Conservation (phyloP, 2,329 filamentous ascomycete species). For the Aspergillus sojae region DNA sequence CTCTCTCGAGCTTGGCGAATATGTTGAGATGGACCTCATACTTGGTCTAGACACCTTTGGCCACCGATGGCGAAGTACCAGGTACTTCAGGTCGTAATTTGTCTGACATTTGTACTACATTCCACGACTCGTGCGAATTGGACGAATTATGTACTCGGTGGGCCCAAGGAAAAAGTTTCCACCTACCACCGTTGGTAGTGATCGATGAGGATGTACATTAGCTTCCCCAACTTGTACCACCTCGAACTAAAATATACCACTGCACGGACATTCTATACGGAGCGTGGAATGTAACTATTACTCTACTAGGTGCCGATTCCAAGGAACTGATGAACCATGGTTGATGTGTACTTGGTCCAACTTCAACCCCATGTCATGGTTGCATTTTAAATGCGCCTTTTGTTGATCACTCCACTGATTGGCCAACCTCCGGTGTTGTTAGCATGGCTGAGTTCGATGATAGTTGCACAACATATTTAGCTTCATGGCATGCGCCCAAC, state of each 20-base stretch:
- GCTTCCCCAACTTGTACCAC: background rate
- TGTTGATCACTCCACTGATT: too few species aligned
- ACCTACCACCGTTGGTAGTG: background rate
- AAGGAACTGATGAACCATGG: background rate
- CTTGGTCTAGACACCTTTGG: background rate
- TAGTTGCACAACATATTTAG: background rate
- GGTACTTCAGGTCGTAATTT: background rate
- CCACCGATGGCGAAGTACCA: background rate
- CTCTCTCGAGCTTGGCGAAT: background rate
- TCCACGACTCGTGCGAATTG: background rate
- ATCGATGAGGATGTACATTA: background rate
- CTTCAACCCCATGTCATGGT: background rate
- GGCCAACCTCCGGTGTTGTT: too few species aligned
- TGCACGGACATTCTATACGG: background rate
- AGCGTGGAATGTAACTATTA: slow-evolving; percentile 1
- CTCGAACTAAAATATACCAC: background rate
- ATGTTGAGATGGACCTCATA: background rate
- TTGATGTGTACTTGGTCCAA: background rate
- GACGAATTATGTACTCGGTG: background rate
- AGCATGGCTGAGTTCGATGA: too few species aligned
- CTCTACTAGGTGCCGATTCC: background rate
- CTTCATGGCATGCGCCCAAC: background rate
- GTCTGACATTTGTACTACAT: background rate
- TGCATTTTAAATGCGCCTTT: background rate
- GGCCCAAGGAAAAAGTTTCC: background rate